Conservation (phyloP, 805 yeast species). For the Myxozyma neotropica region DNA sequence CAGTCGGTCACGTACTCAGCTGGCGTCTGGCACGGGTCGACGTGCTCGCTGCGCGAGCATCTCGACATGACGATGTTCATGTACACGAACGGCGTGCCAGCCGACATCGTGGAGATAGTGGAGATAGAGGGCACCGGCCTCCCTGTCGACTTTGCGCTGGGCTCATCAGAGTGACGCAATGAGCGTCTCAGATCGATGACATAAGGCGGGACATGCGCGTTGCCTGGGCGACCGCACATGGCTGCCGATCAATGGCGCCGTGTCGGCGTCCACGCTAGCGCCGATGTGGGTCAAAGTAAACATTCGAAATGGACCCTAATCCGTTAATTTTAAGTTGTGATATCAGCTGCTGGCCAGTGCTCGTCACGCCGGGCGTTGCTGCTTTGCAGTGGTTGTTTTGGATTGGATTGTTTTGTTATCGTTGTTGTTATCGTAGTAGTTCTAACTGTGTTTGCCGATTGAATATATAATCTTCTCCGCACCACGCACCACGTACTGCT, state of each 20-base stretch:
- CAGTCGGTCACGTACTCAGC: constrained; percentile 71
- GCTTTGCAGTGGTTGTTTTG: neutral
- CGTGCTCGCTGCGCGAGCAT: constrained; percentile 14
- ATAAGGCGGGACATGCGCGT: too few species aligned
- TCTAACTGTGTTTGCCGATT: too few species aligned
- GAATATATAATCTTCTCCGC: too few species aligned
- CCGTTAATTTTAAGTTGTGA: too few species aligned
- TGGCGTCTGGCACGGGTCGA: constrained; percentile 28
- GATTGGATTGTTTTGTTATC: too few species aligned
- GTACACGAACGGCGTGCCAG: constrained; percentile 24
- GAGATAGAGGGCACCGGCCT: constrained; percentile 7
- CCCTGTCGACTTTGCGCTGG: neutral
- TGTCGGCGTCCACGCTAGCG: neutral
- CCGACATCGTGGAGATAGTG: constrained; percentile 21
- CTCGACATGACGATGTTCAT: constrained; percentile 28
- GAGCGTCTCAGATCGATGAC: neutral
- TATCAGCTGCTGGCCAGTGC: too few species aligned
- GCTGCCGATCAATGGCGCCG: neutral
- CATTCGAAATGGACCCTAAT: neutral
- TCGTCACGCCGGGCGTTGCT: neutral
- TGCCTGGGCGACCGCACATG: too few species aligned
- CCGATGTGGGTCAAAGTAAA: neutral
- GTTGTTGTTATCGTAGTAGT: too few species aligned
- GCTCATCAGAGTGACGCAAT: neutral
- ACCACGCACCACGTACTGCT: too few species aligned